Percentiles rank a stretch among this genome's conserved stretches.
phyloP scores from a whole-genome alignment of 73 alveolate genomes.

The Paramecium tetraurelia region DNA sequence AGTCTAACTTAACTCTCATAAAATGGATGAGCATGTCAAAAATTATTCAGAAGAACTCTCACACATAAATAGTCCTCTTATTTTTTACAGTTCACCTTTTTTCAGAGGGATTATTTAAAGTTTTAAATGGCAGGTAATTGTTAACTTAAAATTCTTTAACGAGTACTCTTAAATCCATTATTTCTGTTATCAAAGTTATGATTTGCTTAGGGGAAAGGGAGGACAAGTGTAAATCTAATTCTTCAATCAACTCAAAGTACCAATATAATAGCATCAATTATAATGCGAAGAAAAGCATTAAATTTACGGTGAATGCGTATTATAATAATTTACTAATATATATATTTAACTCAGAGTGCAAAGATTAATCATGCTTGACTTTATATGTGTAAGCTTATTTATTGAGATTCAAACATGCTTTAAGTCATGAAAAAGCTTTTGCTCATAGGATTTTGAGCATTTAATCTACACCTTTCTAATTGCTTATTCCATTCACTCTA shows the following conservation, averaged over 20 bases:
- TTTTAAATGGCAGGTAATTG: not conserved
- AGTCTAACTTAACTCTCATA: not conserved
- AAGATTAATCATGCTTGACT: not conserved
- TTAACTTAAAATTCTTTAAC: not conserved
- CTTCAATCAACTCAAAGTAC: not conserved
- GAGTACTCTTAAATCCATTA: not conserved
- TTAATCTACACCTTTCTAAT: not conserved
- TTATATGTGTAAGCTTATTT: not conserved
- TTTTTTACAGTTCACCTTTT: not conserved
- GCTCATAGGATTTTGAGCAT: not conserved
- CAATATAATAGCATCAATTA: not conserved
- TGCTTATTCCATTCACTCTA: not conserved
- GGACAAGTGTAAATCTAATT: not conserved
- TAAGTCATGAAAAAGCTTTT: not conserved
- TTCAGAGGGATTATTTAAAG: not conserved
- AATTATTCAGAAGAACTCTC: not conserved
- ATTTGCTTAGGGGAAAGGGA: not conserved
- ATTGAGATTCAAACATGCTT: not conserved
- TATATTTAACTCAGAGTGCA: not conserved
- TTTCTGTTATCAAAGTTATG: not conserved
- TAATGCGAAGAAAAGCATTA: not conserved
- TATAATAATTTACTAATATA: not conserved
- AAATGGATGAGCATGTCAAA: not conserved
- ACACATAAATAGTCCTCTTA: too few relatives aligned
- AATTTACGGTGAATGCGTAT: not conserved